These are phyloP conservation scores for Ogataea degrootiae DNA, from an alignment of 805 yeast species.

Conservation along the genomic window DNA sequence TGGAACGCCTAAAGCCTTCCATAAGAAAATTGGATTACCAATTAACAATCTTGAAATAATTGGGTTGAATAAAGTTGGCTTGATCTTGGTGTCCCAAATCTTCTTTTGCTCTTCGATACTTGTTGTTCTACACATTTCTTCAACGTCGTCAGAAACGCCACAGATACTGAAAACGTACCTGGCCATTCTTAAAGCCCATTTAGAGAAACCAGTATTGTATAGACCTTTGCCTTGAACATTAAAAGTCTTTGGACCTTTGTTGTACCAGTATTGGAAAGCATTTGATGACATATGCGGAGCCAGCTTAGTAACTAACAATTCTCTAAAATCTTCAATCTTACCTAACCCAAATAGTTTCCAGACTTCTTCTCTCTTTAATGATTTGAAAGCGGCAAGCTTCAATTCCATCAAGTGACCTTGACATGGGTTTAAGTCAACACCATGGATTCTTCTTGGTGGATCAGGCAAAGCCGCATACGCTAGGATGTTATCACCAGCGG, in stretches of 20 bases:
- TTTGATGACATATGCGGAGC: constrained; percentile 72
- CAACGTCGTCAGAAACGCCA: constrained; percentile 49
- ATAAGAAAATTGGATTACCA: constrained; percentile 79
- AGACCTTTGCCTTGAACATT: constrained; percentile 52
- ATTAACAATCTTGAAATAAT: constrained; percentile 60
- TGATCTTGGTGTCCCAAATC: constrained; percentile 59
- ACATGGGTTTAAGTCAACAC: constrained; percentile 79
- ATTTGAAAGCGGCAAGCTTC: constrained; percentile 66
- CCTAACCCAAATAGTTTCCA: constrained; percentile 82
- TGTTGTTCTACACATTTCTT: constrained; percentile 50
- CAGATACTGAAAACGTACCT: constrained; percentile 51
- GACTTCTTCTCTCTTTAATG: constrained; percentile 50
- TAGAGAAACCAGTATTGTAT: constrained; percentile 77
- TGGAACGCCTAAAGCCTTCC: constrained; percentile 91
- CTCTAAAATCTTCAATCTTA: constrained; percentile 46
- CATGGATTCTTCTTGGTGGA: constrained; percentile 75
- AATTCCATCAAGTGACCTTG: constrained; percentile 79
- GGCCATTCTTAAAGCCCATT: constrained; percentile 79
- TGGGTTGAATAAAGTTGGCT: constrained; percentile 70
- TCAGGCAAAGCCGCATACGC: constrained; percentile 67
- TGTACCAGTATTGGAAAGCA: constrained; percentile 78
- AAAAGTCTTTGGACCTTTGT: constrained; percentile 57
- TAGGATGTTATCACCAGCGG: constrained; percentile 80
- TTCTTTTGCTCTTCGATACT: constrained; percentile 57
- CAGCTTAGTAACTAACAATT: constrained; percentile 50